Evolutionary conservation across 306 rosid species (phyloP).

Genomic region (Vigna hirtella): DNA sequence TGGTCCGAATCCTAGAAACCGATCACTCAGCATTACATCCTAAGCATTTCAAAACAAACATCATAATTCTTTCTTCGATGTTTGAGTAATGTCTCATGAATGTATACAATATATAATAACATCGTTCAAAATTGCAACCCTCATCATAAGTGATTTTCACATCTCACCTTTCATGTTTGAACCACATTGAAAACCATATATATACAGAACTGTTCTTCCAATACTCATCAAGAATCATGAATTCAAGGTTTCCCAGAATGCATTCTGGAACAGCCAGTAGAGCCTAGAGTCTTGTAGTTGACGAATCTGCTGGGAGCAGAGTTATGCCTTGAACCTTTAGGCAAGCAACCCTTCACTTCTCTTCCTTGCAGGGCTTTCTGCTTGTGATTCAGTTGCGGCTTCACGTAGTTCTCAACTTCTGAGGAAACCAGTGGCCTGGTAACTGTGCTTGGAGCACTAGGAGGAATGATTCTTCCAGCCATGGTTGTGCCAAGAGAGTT

Average conservation of each 20-base stretch:
- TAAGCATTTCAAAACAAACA: not conserved
- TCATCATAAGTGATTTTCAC: slow-evolving; percentile 2
- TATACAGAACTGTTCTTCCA: slow-evolving; percentile 43
- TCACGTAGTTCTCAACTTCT: slow-evolving; percentile 53
- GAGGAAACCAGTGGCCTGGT: slow-evolving; percentile 69
- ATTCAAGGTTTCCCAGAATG: slow-evolving; percentile 59
- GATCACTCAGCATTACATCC: not conserved
- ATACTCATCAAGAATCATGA: slow-evolving; percentile 28
- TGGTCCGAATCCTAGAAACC: not conserved
- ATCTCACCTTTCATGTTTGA: not conserved
- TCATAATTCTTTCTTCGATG: slow-evolving; percentile 13
- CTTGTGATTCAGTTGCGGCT: slow-evolving; percentile 55
- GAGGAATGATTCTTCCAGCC: slow-evolving; percentile 73
- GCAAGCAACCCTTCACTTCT: slow-evolving; percentile 71
- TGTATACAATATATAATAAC: not conserved
- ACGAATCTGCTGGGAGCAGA: slow-evolving; percentile 88
- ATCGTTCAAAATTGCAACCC: slow-evolving; percentile 43
- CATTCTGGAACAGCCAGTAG: slow-evolving; percentile 53
- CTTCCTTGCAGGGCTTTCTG: slow-evolving; percentile 53
- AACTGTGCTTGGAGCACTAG: slow-evolving; percentile 83
- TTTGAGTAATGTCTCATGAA: slow-evolving; percentile 39
- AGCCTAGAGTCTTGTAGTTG: slow-evolving; percentile 55
- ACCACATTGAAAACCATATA: slow-evolving; percentile 43
- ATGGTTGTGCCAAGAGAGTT: slow-evolving; percentile 43
- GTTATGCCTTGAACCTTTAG: slow-evolving; percentile 69